Percentiles rank a stretch among this genome's conserved stretches.
Evolutionary conservation across 352 stramenopile genomes (phyloP).

Genomic region (Globisporangium cederbergense): DNA sequence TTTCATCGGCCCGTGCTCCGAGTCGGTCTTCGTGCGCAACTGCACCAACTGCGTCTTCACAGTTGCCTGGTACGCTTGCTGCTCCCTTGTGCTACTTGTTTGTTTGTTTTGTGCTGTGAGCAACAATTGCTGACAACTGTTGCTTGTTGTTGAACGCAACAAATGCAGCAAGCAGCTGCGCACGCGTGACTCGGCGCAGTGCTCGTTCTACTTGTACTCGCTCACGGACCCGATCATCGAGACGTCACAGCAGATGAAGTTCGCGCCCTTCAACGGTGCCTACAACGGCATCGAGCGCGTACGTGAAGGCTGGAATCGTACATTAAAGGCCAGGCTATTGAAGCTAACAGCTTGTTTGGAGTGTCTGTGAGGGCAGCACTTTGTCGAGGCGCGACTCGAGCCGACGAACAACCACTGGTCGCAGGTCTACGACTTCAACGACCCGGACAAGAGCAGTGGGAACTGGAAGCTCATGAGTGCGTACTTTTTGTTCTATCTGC

Average conservation of each 20-base stretch:
- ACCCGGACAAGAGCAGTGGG: constrained; percentile 69
- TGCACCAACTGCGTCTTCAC: constrained; percentile 89
- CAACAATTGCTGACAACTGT: too few relatives aligned
- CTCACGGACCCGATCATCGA: constrained; percentile 92
- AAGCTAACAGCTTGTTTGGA: too few relatives aligned
- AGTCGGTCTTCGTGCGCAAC: constrained; percentile 90
- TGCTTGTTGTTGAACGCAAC: neutral
- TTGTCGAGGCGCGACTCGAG: constrained; percentile 65
- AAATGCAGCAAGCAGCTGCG: constrained; percentile 83
- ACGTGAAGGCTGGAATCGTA: neutral
- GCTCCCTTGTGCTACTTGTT: too few relatives aligned
- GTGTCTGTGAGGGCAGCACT: constrained; percentile 35
- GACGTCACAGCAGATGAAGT: constrained; percentile 79
- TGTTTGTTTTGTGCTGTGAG: too few relatives aligned
- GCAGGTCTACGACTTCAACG: constrained; percentile 92
- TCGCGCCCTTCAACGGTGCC: constrained; percentile 88
- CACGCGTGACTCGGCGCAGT: constrained; percentile 79
- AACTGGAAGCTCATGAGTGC: constrained; percentile 62
- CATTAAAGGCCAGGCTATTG: too few relatives aligned
- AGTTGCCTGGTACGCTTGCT: constrained; percentile 63
- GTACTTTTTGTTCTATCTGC: neutral
- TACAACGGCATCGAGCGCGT: constrained; percentile 70
- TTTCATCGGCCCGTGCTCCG: constrained; percentile 74
- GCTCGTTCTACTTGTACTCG: constrained; percentile 86
- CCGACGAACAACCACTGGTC: constrained; percentile 89